Conservation (phyloP, 108 stramenopile species). For the Fistulifera solaris region DNA sequence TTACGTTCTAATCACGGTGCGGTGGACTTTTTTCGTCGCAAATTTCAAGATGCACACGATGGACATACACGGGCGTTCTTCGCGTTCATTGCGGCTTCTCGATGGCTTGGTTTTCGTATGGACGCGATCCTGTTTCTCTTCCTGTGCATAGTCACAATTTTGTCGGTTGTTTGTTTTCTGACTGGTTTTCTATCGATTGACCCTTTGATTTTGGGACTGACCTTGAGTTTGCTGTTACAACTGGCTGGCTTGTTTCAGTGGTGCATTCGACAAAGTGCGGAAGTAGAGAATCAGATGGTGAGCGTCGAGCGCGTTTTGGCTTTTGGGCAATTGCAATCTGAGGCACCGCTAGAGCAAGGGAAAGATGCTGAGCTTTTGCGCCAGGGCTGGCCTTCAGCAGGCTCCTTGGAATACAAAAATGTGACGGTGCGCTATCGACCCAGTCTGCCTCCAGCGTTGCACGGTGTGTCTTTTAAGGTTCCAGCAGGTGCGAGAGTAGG, state of each 20-base stretch:
- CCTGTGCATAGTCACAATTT: constrained; percentile 52
- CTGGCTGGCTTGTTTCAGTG: constrained; percentile 64
- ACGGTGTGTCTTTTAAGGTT: constrained; percentile 50
- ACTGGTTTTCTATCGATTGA: constrained; percentile 53
- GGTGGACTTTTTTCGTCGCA: constrained; percentile 36
- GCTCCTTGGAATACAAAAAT: constrained; percentile 47
- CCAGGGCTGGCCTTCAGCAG: constrained; percentile 60
- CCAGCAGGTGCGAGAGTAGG: constrained; percentile 63
- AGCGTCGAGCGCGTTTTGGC: constrained; percentile 74
- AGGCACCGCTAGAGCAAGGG: constrained; percentile 49
- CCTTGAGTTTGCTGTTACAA: constrained; percentile 59
- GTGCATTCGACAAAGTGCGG: constrained; percentile 73
- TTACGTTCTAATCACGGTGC: constrained; percentile 72
- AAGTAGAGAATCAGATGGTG: constrained; percentile 91
- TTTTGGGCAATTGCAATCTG: constrained; percentile 57
- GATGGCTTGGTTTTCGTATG: constrained; percentile 92
- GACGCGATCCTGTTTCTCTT: constrained; percentile 70
- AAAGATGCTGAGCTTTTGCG: constrained; percentile 28
- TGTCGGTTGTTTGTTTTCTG: constrained; percentile 60
- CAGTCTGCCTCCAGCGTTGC: constrained; percentile 60
- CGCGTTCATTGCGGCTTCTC: constrained; percentile 60
- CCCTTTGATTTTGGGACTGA: constrained; percentile 71
- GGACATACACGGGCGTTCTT: constrained; percentile 74
- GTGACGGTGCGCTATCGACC: constrained; percentile 73
- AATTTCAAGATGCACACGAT: constrained; percentile 69